Conservation (phyloP, 495 filamentous ascomycete genomes). For the Podospora appendiculata region DNA sequence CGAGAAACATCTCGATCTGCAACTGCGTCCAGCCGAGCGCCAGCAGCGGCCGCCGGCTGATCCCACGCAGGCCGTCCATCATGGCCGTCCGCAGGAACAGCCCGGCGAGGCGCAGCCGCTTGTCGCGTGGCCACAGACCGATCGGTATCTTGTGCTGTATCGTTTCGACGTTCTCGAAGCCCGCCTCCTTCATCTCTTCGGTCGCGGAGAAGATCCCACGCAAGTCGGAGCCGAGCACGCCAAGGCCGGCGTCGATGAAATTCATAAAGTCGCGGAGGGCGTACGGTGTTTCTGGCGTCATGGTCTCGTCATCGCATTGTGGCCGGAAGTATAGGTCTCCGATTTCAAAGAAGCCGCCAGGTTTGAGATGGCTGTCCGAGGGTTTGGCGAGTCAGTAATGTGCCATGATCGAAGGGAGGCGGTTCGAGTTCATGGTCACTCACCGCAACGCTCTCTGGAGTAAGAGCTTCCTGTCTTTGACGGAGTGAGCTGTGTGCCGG, state of each 20-base stretch:
- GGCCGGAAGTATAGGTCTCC: slow-evolving; percentile 37
- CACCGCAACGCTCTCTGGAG: slow-evolving; percentile 29
- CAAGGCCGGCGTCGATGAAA: slow-evolving; percentile 21
- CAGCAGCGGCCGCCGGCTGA: slow-evolving; percentile 19
- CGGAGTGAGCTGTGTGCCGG: slow-evolving; percentile 38
- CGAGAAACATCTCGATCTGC: slow-evolving; percentile 33
- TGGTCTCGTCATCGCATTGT: slow-evolving; percentile 35
- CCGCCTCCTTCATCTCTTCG: slow-evolving; percentile 16
- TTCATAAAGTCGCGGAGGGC: slow-evolving; percentile 27
- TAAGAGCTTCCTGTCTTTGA: slow-evolving; percentile 31
- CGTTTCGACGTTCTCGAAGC: slow-evolving; percentile 18
- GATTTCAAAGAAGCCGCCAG: slow-evolving; percentile 49
- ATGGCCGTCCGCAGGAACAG: slow-evolving; percentile 24
- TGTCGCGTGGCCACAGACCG: slow-evolving; percentile 26
- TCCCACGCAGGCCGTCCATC: slow-evolving; percentile 28
- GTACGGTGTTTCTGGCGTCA: slow-evolving; percentile 21
- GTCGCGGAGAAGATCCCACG: slow-evolving; percentile 12
- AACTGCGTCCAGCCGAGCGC: slow-evolving; percentile 27
- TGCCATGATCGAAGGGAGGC: background rate
- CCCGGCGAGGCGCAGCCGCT: slow-evolving; percentile 23
- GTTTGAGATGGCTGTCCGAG: slow-evolving; percentile 31
- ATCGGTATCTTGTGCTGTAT: slow-evolving; percentile 24
- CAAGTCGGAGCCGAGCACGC: slow-evolving; percentile 18
- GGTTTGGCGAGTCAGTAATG: slow-evolving; percentile 3
- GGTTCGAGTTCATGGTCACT: background rate